A percentile compares a stretch with the other conserved stretches of the same genome.
Conservation (phyloP, 441 rosid species). For the Erodium texanum region DNA sequence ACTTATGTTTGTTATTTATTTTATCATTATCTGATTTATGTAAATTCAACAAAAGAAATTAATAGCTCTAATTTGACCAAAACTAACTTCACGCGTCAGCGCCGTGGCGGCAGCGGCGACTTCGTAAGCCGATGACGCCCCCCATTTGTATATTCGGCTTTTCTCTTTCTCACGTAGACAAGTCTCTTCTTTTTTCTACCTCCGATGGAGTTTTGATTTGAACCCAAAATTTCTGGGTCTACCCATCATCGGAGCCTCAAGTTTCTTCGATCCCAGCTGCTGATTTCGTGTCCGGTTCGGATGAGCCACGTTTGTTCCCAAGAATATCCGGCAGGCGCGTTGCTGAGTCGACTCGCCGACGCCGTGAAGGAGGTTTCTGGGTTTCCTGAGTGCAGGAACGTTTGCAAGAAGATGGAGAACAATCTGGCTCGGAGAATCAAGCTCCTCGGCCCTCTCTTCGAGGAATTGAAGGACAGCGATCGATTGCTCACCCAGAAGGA, state of each 20-base stretch:
- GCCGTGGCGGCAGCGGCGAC: not conserved
- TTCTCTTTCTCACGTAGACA: not conserved
- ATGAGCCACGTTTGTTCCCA: not conserved
- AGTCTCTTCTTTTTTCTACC: not conserved
- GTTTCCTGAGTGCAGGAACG: conserved; percentile 44
- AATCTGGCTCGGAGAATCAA: conserved; percentile 78
- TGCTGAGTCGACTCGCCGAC: conserved; percentile 40
- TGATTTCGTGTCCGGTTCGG: not conserved
- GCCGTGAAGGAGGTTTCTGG: conserved; percentile 52
- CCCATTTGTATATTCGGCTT: not conserved
- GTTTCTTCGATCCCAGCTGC: not conserved
- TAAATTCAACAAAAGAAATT: too few species aligned
- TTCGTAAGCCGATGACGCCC: not conserved
- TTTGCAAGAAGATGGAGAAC: conserved; percentile 60
- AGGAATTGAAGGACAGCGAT: conserved; percentile 57
- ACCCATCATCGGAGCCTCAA: not conserved
- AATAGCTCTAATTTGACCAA: not conserved
- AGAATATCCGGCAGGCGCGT: conserved; percentile 25
- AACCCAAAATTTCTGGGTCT: not conserved
- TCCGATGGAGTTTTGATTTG: not conserved
- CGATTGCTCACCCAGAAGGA: conserved; percentile 34
- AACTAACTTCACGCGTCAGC: not conserved
- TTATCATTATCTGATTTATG: too few species aligned
- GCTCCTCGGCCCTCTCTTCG: conserved; percentile 85
- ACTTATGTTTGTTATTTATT: too few species aligned